Evolutionary conservation across 2,329 filamentous ascomycete genomes (phyloP).

Genomic region (Stenocarpella maydis): DNA sequence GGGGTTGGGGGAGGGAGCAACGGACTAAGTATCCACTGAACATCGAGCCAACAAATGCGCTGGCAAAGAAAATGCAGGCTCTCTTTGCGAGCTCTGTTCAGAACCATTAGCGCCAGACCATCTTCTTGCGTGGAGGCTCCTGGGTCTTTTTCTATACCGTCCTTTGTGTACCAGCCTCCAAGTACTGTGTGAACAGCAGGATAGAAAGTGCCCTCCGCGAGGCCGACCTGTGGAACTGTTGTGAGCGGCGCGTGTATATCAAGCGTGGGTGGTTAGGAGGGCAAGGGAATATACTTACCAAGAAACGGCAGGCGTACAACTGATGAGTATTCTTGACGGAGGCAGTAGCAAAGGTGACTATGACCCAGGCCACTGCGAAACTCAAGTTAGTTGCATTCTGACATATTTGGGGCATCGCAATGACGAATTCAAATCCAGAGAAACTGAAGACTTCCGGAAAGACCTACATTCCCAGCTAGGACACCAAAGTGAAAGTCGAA

Average conservation of each 20-base stretch:
- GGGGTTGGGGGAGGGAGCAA: background rate
- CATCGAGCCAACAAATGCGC: constrained; percentile 33
- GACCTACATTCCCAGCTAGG: constrained; percentile 33
- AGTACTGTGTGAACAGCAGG: constrained; percentile 35
- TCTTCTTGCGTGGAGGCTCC: no score
- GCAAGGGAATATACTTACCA: constrained; percentile 16
- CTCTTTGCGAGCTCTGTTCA: constrained; percentile 31
- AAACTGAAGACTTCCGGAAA: no score
- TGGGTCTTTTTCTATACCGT: background rate
- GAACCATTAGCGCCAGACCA: background rate
- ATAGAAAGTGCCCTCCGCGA: constrained; percentile 36
- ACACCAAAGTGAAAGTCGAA: constrained; percentile 36
- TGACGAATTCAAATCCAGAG: background rate
- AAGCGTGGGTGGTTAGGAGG: background rate
- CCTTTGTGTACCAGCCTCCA: constrained; percentile 35
- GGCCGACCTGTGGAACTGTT: constrained; percentile 18
- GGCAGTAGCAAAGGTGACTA: constrained; percentile 35
- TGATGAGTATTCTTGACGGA: constrained; percentile 34
- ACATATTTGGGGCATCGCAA: background rate
- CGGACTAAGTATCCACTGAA: constrained; percentile 35
- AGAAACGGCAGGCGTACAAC: constrained; percentile 34
- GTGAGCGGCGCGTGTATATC: background rate
- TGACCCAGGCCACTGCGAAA: constrained; percentile 31
- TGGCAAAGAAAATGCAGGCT: constrained; percentile 36
- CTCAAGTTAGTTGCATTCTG: background rate